Evolutionary conservation across 129 eudicot genomes (phyloP).

Genomic region (Centaurea solstitialis): DNA sequence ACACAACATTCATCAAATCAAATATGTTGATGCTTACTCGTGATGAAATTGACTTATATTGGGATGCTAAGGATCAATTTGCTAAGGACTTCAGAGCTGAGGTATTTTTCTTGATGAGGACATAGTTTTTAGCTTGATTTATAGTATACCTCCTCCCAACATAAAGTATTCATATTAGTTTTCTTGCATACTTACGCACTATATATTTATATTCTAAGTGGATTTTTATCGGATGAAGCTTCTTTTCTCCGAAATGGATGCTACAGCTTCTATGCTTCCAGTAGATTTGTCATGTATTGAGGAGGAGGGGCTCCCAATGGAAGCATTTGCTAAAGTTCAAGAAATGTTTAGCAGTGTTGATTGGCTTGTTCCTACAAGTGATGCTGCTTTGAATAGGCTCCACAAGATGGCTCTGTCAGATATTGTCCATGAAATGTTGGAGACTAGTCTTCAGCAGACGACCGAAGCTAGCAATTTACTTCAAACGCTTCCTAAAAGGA

Average conservation of each 20-base stretch:
- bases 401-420: slow-evolving; percentile 50
- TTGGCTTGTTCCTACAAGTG: slow-evolving; percentile 78
- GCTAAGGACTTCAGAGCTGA: slow-evolving; percentile 87
- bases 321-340: slow-evolving; percentile 91
- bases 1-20: slow-evolving; percentile 88
- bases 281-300: slow-evolving; percentile 70
- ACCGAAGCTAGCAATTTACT: slow-evolving; percentile 24
- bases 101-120: slow-evolving; percentile 43
- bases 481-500: slow-evolving; percentile 29
- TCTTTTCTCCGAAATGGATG: slow-evolving; percentile 93
- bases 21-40: slow-evolving; percentile 80
- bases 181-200: background rate
- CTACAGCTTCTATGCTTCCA: slow-evolving; percentile 55
- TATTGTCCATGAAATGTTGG: slow-evolving; percentile 43
- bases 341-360: slow-evolving; percentile 83
- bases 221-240: slow-evolving; percentile 57
- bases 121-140: background rate
- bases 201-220: background rate
- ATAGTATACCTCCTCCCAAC: background rate
- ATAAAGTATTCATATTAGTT: slow-evolving; percentile 10
- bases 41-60: slow-evolving; percentile 75
- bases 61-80: slow-evolving; percentile 82
- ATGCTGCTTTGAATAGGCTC: slow-evolving; percentile 55
- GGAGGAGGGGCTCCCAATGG: slow-evolving; percentile 90
- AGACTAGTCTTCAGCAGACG: slow-evolving; percentile 31